phyloP scores from a whole-genome alignment of 345 rosid genomes.

The Durio zibethinus region DNA sequence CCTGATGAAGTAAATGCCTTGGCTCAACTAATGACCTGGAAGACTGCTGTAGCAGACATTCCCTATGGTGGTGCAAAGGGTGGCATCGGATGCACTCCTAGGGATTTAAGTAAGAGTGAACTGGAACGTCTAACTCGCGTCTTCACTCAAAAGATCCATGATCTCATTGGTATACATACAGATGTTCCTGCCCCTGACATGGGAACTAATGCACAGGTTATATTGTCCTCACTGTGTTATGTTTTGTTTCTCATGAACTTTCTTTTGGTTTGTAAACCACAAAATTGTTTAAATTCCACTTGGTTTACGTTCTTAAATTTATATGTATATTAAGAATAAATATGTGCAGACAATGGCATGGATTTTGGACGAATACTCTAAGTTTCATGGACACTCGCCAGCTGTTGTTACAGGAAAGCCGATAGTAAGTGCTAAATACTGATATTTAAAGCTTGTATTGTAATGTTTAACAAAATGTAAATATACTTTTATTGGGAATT shows the following conservation, averaged over 20 bases:
- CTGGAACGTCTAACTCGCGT: slow-evolving; percentile 1
- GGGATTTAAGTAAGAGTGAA: slow-evolving; percentile 44
- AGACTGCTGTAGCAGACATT: slow-evolving; percentile 90
- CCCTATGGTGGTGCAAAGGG: slow-evolving; percentile 99
- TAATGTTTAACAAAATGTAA: not conserved
- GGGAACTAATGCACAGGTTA: slow-evolving; percentile 10
- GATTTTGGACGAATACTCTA: slow-evolving; percentile 1
- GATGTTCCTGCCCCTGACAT: slow-evolving; percentile 14
- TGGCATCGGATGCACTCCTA: slow-evolving; percentile 82
- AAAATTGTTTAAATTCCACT: not conserved
- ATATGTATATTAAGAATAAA: not conserved
- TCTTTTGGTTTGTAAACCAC: not conserved
- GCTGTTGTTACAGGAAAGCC: slow-evolving; percentile 50
- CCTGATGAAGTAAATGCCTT: slow-evolving; percentile 96
- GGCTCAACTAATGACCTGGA: slow-evolving; percentile 99
- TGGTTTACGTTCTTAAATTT: not conserved
- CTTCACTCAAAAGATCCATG: slow-evolving; percentile 10
- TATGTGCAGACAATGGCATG: slow-evolving; percentile 62
- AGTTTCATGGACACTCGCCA: slow-evolving; percentile 26
- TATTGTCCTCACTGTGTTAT: not conserved
- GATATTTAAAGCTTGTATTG: not conserved
- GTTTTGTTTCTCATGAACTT: not conserved
- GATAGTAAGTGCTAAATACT: slow-evolving; percentile 27
- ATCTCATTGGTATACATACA: slow-evolving; percentile 8
- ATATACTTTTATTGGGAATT: slow-evolving; percentile 12